phyloP scores from a whole-genome alignment of 257 asterid species.

The Anisodus acutangulus region DNA sequence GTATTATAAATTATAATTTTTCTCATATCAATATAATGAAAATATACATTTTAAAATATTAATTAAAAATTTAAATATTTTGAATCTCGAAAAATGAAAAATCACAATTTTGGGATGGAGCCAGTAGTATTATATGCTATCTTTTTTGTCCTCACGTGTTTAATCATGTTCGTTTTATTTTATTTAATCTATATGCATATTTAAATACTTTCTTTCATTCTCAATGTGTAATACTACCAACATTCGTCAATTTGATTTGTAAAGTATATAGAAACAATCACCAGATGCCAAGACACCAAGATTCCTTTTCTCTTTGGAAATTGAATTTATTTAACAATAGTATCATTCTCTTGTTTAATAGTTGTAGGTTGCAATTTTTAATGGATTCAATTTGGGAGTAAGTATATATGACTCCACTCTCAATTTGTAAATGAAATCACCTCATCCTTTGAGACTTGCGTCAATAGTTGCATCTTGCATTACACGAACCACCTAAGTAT shows the following conservation, averaged over 20 bases:
- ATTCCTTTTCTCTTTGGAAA: not conserved
- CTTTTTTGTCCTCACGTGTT: not conserved
- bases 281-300: not conserved
- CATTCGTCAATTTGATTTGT: not conserved
- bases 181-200: not conserved
- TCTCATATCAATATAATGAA: too few species aligned
- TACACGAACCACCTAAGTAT: not conserved
- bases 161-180: not conserved
- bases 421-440: not conserved
- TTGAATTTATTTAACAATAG: not conserved
- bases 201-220: not conserved
- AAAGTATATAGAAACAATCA: not conserved
- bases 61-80: too few species aligned
- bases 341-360: not conserved
- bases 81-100: too few species aligned
- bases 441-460: not conserved
- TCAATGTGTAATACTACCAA: not conserved
- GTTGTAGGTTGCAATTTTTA: not conserved
- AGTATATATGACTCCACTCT: too few species aligned
- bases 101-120: too few species aligned
- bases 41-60: too few species aligned
- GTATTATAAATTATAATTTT: too few species aligned
- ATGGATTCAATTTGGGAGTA: not conserved
- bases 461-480: not conserved
- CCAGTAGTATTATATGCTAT: too few species aligned